These are phyloP conservation scores for Tillandsia fasciculata DNA, from an alignment of 176 grass and related monocot genomes.

Conservation along the genomic window DNA sequence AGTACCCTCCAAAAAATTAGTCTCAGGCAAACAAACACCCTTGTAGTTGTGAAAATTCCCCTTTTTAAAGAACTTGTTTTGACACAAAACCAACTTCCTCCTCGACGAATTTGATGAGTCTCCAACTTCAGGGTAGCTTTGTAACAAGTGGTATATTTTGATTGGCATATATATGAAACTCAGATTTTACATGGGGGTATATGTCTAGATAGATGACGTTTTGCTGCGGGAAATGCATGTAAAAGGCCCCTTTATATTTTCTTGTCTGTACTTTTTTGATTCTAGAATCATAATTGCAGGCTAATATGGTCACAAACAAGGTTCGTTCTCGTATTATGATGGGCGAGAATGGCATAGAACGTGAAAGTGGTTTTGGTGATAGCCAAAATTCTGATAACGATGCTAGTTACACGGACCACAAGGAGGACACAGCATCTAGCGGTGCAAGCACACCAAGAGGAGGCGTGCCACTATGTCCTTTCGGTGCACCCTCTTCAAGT, in stretches of 20 bases:
- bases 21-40: neutral
- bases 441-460: constrained; percentile 58
- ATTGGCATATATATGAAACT: too few relatives aligned
- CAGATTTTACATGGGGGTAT: too few relatives aligned
- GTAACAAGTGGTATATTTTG: too few relatives aligned
- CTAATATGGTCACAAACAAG: constrained; percentile 93
- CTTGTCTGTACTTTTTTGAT: constrained; percentile 45
- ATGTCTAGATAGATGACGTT: too few relatives aligned
- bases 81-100: neutral
- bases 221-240: too few relatives aligned
- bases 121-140: too few relatives aligned
- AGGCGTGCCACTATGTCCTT: constrained; percentile 32
- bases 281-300: constrained; percentile 68
- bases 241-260: constrained; percentile 6
- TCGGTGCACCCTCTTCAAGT: neutral
- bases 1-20: neutral
- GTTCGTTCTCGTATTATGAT: constrained; percentile 65
- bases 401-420: constrained; percentile 29
- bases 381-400: constrained; percentile 42
- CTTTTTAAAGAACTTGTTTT: neutral
- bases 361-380: constrained; percentile 40
- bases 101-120: too few relatives aligned
- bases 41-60: neutral
- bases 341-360: constrained; percentile 50
- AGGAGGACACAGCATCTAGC: constrained; percentile 51